Base-by-base conservation (phyloP, 2,329 filamentous ascomycete genomes). In the Botrytis byssoidea region DNA sequence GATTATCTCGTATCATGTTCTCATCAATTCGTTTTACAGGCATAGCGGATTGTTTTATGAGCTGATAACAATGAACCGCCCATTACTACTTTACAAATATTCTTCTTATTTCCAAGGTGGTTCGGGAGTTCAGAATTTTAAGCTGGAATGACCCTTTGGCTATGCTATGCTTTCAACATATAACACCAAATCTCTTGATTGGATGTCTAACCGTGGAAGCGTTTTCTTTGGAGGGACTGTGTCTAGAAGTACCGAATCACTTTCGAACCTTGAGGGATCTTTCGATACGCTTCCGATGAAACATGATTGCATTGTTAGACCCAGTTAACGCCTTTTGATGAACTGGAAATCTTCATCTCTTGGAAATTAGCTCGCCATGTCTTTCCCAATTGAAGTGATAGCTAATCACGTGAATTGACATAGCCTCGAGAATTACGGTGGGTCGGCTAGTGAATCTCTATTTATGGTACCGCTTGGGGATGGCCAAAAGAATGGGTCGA, bases 361-460 rank as follows among this genome's bases (percentile, higher is more conserved):
- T 32, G 25, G 37, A 59, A 60, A 70, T 60, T 70, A 60, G 51
- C 42, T 70, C 51, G n/a, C 42, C 37, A 32, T 59, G n/a, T 32
- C 40, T 60, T 40, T 37, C 29, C 25, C 32, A 37, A 55, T 40
- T 29, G 65, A 35, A 55, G 2, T 14, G 8, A 40, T 1, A 20
- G 46, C 2, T 1, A 60, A 12, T 68, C 70, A 72, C 63, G 63
- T 72, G 71, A 12, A 25, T 18, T 7, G 42, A 10, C 44, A 42
- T 18, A 61, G 40, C 71, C 51, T 48, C 29, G 57, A 32, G 40
- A 37, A 48, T 60, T 35, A 44, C 9, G 40, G 70, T 72, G 63
- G 70, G 51, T 72, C 61, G 68, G 20, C 42, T 59, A 48, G 51
- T n/a, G 7, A 29, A n/a, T 20, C 22, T 57, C 70, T 72, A 72